Base-by-base conservation (phyloP, 2,329 filamentous ascomycete species). In the Pseudopithomyces maydicus region DNA sequence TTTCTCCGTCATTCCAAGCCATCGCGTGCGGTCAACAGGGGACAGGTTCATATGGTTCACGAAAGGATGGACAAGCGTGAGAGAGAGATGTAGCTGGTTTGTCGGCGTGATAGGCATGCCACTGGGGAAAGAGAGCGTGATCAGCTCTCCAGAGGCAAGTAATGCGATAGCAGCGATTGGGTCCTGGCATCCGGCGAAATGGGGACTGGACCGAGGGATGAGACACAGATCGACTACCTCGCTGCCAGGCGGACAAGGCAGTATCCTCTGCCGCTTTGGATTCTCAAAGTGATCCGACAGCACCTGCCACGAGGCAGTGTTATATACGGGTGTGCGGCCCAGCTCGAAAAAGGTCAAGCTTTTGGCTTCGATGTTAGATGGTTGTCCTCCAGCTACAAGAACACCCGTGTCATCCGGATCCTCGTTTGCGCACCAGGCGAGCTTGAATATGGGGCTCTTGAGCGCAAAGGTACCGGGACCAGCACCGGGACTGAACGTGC, bases 361-460 rank as follows among this genome's bases (percentile, higher is more conserved):
- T 74, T 90, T 92, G 5, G 87, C 84, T 4, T 85, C 81, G 38
- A 87, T 83, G 17, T 88, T 88, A 0, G 85, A 83, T 1, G 85
- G 81, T 59, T 89, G 85, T 4, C 95, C 95, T 29, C 95, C 95
- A 2, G 92, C 90, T 54, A 99, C 84, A 38, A 99, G 78, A 22
- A 99, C 81, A 1, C 88, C 94, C 17, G 92, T 98, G 69, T 99
- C 94, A 68, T 99, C 95, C 0, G 92, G 90, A 69, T 98, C 96
- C 57, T 88, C 84, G 73, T 97, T 97, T 55, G 91, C 94, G 77
- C 95, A 99, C 95, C 95, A 99, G 1, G 88, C 85, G 54, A 98
- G 87, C 60, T 88, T 88, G 58, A 86, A 85, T 58, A 94, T 90
- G 0, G 92, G 91, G 54, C 91, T 89, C 59, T 90, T 89, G 14